phyloP scores from a whole-genome alignment of 1,284 basidiomycete genomes.

The Volvariella volvacea region DNA sequence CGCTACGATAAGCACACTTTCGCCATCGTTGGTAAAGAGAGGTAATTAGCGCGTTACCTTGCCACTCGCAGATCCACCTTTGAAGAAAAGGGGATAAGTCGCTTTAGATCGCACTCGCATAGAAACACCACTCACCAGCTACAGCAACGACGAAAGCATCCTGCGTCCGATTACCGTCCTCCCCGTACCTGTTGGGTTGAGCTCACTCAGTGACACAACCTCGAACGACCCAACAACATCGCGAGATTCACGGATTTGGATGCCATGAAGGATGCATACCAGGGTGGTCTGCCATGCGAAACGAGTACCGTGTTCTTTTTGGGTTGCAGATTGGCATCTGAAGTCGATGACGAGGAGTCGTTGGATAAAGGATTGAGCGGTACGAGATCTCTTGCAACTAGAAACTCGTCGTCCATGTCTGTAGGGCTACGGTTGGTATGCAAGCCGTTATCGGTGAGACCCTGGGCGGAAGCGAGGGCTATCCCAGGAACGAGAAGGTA shows the following conservation, averaged over 20 bases:
- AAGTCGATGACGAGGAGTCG: neutral
- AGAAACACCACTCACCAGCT: slow-evolving; percentile 55
- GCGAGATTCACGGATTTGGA: neutral
- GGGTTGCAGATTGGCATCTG: slow-evolving; percentile 21
- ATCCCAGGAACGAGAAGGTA: too few species aligned
- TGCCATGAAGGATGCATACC: slow-evolving; percentile 55
- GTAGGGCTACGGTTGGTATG: too few species aligned
- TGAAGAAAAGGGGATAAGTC: slow-evolving; percentile 5
- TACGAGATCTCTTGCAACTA: neutral
- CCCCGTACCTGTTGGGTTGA: slow-evolving; percentile 67
- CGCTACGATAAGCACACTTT: slow-evolving; percentile 8
- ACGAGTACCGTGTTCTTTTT: slow-evolving; percentile 79
- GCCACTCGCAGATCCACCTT: slow-evolving; percentile 88
- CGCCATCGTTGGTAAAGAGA: slow-evolving; percentile 3
- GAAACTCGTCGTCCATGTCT: neutral
- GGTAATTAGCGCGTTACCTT: slow-evolving; percentile 52
- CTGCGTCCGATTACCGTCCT: slow-evolving; percentile 60
- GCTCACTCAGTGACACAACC: slow-evolving; percentile 6
- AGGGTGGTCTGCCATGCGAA: slow-evolving; percentile 76
- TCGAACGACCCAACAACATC: slow-evolving; percentile 9
- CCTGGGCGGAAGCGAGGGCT: too few species aligned
- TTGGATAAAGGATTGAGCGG: neutral
- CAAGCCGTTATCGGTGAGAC: too few species aligned
- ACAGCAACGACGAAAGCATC: slow-evolving; percentile 92
- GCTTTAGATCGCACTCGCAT: slow-evolving; percentile 1